Conservation (phyloP, 78 protist species). For the Dictyostelium intermedium region DNA sequence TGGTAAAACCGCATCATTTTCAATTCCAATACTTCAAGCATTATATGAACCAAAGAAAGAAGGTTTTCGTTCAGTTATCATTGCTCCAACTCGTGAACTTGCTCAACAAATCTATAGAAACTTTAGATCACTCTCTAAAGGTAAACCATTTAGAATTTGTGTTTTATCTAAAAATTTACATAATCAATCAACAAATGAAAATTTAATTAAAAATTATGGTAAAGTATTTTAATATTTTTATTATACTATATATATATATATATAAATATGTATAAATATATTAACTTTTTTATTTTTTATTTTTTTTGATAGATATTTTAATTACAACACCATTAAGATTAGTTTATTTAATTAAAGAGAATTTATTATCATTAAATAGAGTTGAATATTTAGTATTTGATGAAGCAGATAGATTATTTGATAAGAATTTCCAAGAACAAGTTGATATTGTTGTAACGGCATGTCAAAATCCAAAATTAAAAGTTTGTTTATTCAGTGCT, state of each 20-base stretch:
- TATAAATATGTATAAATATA: not conserved
- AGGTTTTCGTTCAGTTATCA: slow-evolving; percentile 87
- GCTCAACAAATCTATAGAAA: slow-evolving; percentile 88
- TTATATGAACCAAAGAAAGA: slow-evolving; percentile 23
- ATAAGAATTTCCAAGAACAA: slow-evolving; percentile 87
- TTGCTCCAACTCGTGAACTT: slow-evolving; percentile 93
- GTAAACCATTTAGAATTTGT: slow-evolving; percentile 47
- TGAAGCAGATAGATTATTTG: slow-evolving; percentile 94
- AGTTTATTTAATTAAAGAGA: slow-evolving; percentile 70
- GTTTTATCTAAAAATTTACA: slow-evolving; percentile 54
- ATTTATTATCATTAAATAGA: slow-evolving; percentile 17
- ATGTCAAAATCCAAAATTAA: slow-evolving; percentile 16
- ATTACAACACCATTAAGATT: slow-evolving; percentile 90
- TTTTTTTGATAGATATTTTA: slow-evolving; percentile 66
- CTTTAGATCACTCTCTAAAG: slow-evolving; percentile 13
- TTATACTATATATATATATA: too few relatives aligned
- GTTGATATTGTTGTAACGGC: slow-evolving; percentile 78
- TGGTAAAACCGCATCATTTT: slow-evolving; percentile 95
- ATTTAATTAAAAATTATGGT: slow-evolving; percentile 42
- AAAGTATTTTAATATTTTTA: not conserved
- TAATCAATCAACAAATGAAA: not conserved
- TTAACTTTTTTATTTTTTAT: not conserved
- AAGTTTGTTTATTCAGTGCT: slow-evolving; percentile 84
- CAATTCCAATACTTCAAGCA: slow-evolving; percentile 82
- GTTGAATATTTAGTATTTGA: slow-evolving; percentile 90